Base-by-base conservation (phyloP, 2,329 filamentous ascomycete species). In the Trichophaea hybrida region DNA sequence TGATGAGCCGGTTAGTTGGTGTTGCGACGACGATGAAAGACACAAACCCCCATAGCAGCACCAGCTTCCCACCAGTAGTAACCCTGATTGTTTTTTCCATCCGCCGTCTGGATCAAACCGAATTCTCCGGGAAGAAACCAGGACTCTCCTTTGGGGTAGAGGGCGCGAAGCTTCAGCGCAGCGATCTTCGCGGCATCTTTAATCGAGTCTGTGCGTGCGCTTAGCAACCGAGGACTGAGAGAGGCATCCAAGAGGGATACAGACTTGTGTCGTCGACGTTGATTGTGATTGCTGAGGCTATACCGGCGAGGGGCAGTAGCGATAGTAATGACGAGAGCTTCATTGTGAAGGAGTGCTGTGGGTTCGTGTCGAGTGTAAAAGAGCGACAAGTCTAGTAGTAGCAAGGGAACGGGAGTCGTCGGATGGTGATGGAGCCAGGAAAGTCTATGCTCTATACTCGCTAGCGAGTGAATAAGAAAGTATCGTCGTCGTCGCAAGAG, bases 21-120 rank as follows among this genome's bases (percentile, higher is more conserved):
- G 38, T 34, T 56, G n/a, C 37, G 46, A 15, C 17, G 7, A 37
- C 31, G n/a, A 24, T 24, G 24, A 37, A 34, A 15, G 37, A 48
- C 2, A 31, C 59, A 58, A 58, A 65, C 64, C 53, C 64, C 64
- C 61, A 65, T 65, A 1, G 61, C 61, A 15, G 64, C 64, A 34
- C 64, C 64, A 46, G 59, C 64, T 58, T 66, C 64, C 64, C 64
- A 66, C 63, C 63, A 66, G 58, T 65, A 66, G 58, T 64, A 65
- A 12, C 63, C 63, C 32, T 62, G 54, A 57, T 65, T 15, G 32
- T 65, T 64, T 51, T 57, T 62, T 33, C 61, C 61, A 51, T 62
- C 50, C 8, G 61, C 32, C 4, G 63, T 64, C 43, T 51, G 56
- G 15, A 64, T 62, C n/a, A 56, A 50, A 5, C 59, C 64, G 52